phyloP scores from a whole-genome alignment of 495 filamentous ascomycete species.

The Daldinia grandis region DNA sequence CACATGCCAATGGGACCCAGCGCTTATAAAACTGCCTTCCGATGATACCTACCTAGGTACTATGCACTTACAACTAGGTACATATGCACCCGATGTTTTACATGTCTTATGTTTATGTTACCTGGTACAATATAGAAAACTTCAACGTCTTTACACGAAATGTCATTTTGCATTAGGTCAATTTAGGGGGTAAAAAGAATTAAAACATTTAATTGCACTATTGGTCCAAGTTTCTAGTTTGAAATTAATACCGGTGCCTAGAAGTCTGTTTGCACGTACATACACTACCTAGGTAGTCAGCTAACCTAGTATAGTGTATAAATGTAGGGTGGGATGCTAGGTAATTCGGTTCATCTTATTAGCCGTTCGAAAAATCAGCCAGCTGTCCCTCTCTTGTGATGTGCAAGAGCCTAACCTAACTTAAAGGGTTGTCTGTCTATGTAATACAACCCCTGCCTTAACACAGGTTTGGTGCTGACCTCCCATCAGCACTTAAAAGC shows the following conservation, averaged over 20 bases:
- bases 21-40: constrained; percentile 19
- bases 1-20: constrained; percentile 22
- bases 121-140: background rate
- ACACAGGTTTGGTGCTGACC: constrained; percentile 22
- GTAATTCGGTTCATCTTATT: constrained; percentile 1
- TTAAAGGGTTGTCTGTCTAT: background rate
- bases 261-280: background rate
- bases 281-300: no score
- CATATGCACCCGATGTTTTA: background rate
- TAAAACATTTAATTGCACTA: background rate
- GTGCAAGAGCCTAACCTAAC: background rate
- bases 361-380: background rate
- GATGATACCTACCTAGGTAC: constrained; percentile 2
- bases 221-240: background rate
- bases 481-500: constrained; percentile 2
- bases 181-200: background rate
- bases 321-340: background rate
- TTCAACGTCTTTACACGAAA: background rate
- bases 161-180: background rate
- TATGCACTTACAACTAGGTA: background rate
- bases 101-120: background rate
- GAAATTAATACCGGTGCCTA: background rate
- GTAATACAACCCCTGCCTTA: constrained; percentile 11
- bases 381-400: constrained; percentile 1
- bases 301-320: no score